Evolutionary conservation across 306 rosid species (phyloP), one percentile per base, ranked within the genome.

Genomic region (Vicia sativa): DNA sequence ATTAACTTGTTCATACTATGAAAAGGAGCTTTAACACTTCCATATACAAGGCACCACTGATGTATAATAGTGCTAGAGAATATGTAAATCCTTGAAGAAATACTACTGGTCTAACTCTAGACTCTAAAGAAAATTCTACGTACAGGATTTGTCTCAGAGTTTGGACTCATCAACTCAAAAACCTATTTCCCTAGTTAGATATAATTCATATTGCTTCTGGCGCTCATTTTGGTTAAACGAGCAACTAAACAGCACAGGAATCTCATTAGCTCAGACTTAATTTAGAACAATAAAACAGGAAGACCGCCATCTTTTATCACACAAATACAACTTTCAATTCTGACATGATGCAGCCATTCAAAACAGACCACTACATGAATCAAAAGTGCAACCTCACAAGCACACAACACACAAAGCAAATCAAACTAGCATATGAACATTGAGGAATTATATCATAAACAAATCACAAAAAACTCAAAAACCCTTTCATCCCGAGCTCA

Each of bases 31-130:
- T 26, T 28, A 48, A 70, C 50, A 28, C 53, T 62, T 16, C 68
- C 64, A 54, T 3, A 61, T 49, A 37, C 55, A 49, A 42, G 34
- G 55, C 73, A 74, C 43, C 71, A 67, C 6, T 42, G 37, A 42
- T 43, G 39, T 6, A 38, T 29, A 54, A 41, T 49, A 15, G 56
- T 35, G 6, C 16, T 23, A 23, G 62, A n/a, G 25, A 54, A 46
- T 50, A 65, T 57, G 54, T 59, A 53, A 65, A 48, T 65, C 62
- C 31, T 52, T 56, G 55, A 25, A 71, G 69, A 59, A 25, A 72
- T 49, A 55, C 9, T n/a, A 6, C 21, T 14, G 13, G 44, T 58
- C 76, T 60, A 48, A 13, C 50, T 58, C 72, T 60, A 48, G 9
- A 58, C 28, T 52, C 62, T 68, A 18, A 35, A 67, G 61, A 21